Evolutionary conservation across 2,329 filamentous ascomycete genomes (phyloP).

Genomic region (Sporothrix curviconia): DNA sequence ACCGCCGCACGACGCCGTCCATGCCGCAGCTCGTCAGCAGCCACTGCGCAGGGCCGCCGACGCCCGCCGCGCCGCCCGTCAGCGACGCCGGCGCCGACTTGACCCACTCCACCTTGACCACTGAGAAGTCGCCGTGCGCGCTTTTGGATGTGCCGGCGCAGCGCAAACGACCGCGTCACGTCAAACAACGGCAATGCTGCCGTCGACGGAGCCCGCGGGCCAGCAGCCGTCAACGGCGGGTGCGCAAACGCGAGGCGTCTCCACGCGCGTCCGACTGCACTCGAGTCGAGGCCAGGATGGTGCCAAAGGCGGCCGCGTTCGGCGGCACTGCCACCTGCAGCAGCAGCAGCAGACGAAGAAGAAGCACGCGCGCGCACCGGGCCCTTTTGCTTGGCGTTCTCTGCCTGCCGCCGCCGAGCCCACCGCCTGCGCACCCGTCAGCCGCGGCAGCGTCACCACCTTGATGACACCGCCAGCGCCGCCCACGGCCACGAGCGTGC

Average conservation of each 20-base stretch:
- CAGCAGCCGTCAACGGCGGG: constrained; percentile 45
- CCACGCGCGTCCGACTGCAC: constrained; percentile 67
- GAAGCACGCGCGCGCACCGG: no score
- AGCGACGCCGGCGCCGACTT: constrained; percentile 17
- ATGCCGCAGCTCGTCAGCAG: constrained; percentile 82
- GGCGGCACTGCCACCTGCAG: constrained; percentile 23
- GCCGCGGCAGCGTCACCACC: constrained; percentile 73
- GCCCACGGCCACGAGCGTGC: constrained; percentile 74
- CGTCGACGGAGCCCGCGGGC: constrained; percentile 65
- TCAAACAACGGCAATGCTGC: constrained; percentile 82
- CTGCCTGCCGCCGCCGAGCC: neutral
- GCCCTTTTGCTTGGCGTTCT: constrained; percentile 5
- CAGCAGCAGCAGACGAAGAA: no score
- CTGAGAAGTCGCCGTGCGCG: constrained; percentile 83
- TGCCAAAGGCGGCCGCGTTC: constrained; percentile 34
- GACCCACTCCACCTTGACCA: constrained; percentile 90
- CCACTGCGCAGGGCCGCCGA: constrained; percentile 37
- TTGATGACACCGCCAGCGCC: constrained; percentile 82
- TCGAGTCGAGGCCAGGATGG: constrained; percentile 78
- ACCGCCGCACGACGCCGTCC: constrained; percentile 83
- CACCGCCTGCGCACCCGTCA: constrained; percentile 25
- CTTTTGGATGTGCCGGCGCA: constrained; percentile 72
- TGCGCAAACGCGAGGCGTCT: constrained; percentile 65
- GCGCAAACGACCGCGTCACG: constrained; percentile 74
- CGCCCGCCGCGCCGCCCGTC: neutral